Evolutionary conservation across 176 grass and related monocot genomes (phyloP).

Genomic region (Leersia perrieri): DNA sequence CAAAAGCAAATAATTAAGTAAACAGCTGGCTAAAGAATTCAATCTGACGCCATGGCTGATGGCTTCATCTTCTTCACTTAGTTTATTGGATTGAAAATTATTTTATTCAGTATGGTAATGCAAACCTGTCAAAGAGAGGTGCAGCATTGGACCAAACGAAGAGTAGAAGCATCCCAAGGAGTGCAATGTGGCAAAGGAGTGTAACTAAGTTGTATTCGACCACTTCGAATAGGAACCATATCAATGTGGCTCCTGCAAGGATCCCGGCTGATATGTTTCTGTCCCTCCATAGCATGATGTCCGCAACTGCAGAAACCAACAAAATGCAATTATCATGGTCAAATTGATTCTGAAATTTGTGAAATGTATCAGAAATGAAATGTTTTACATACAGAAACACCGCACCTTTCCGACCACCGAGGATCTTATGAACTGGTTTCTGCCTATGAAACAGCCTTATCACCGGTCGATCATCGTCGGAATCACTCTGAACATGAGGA

Average conservation of each 20-base stretch:
- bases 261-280: conserved; percentile 68
- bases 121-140: conserved; percentile 65
- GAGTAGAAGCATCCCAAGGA: conserved; percentile 65
- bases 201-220: conserved; percentile 73
- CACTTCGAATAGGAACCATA: conserved; percentile 86
- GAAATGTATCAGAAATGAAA: background rate
- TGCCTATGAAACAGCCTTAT: conserved; percentile 23
- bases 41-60: background rate
- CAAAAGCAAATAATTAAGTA: background rate
- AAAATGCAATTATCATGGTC: background rate
- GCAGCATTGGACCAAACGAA: conserved; percentile 65
- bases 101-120: background rate
- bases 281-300: conserved; percentile 81
- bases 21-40: background rate
- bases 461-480: conserved; percentile 23
- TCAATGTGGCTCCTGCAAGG: conserved; percentile 50
- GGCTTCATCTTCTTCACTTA: background rate
- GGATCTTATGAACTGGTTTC: conserved; percentile 39
- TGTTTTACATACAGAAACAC: background rate
- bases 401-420: conserved; percentile 58
- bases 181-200: conserved; percentile 67
- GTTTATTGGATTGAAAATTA: background rate
- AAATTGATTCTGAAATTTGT: background rate
- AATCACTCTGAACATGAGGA: conserved; percentile 39
- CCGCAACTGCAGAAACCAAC: conserved; percentile 53